These are phyloP conservation scores for Naganishia antarctica DNA, from an alignment of 768 basidiomycete genomes.

Conservation along the genomic window DNA sequence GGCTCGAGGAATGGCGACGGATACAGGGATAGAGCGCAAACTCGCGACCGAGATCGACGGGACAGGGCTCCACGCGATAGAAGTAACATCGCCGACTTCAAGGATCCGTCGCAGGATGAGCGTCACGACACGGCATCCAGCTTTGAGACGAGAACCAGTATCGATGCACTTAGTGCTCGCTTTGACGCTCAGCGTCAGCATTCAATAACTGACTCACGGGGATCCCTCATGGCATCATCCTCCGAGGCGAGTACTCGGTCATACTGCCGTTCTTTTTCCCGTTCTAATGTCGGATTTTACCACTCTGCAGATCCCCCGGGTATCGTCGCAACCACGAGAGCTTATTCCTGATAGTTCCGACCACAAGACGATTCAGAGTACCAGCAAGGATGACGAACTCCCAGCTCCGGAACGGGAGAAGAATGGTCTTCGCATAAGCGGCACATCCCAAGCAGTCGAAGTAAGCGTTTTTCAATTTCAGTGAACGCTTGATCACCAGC, in stretches of 20 bases:
- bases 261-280: neutral
- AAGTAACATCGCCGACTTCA: neutral
- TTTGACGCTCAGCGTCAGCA: constrained; percentile 15
- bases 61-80: neutral
- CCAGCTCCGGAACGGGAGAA: neutral
- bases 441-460: neutral
- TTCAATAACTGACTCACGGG: constrained; percentile 6
- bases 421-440: neutral
- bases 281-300: neutral
- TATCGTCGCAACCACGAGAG: constrained; percentile 6
- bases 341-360: neutral
- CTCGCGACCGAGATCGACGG: neutral
- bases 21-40: neutral
- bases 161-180: constrained; percentile 7
- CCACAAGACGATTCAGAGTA: neutral
- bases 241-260: neutral
- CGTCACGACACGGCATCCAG: neutral
- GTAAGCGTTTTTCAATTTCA: neutral
- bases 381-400: neutral
- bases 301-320: neutral
- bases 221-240: neutral
- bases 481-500: neutral
- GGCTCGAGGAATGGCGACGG: neutral
- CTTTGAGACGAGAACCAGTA: constrained; percentile 5
- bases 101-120: neutral